Base-by-base conservation (phyloP, 768 basidiomycete species). In the Lactarius akahatsu region DNA sequence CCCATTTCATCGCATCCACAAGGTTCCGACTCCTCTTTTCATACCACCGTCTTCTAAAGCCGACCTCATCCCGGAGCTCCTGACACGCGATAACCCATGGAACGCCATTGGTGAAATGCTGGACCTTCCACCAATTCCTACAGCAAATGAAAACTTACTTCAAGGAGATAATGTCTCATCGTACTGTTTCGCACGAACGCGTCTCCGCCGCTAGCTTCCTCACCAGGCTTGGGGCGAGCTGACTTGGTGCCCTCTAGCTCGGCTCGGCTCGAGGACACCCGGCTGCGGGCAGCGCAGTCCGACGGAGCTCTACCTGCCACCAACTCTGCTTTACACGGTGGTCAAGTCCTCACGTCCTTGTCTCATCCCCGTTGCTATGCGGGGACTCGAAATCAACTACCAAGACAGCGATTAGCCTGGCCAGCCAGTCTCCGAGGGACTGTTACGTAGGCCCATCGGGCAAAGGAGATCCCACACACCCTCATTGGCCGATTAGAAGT, bases 41-140 rank as follows among this genome's bases (percentile, higher is more conserved):
- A 26, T 52, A n/a, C n/a, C 47, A 13, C 26, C 65, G 7, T 30
- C 26, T 34, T 62, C 57, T 18, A 56, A 59, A 32, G 66, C 36
- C n/a, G 58, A 70, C 57, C 38, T 62, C 36, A 56, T 69, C 18
- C 59, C 57, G 23, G 54, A 61, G 8, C 47, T 70, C 32, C 60
- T 70, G 16, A 26, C 20, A 36, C 45, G n/a, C 16, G 23, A 43
- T 16, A 54, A 70, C 30, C 67, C 70, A 23, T 70, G 70, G 70
- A 70, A 69, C 34, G 61, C 54, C 23, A 70, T 70, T 18, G 70
- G 70, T 3, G 54, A 66, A 28, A 23, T 70, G 20, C n/a, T 70
- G 7, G 47, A 26, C 47, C 68, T 70, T 38, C 61, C 67, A 23
- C 58, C 68, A 4, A 66, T 69, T 28, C 68, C 68, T 36, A 15